Evolutionary conservation across 2,329 filamentous ascomycete species (phyloP).

Genomic region (Intubia oerlemansii): DNA sequence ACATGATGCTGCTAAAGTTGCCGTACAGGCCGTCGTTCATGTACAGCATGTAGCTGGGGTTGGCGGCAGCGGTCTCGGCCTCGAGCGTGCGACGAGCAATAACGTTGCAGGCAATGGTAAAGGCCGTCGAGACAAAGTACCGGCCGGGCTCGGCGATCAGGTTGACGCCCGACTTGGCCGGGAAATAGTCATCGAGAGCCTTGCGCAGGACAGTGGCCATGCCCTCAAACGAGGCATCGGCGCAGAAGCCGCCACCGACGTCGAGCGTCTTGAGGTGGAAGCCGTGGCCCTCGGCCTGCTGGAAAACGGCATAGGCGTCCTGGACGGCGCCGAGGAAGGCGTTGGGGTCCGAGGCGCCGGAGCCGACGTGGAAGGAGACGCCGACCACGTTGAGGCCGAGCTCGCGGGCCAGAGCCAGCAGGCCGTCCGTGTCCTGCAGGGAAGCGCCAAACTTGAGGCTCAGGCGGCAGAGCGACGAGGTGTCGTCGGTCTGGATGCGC

Average conservation of each 20-base stretch:
- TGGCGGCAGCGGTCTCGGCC: slow-evolving; percentile 34
- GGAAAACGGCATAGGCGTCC: slow-evolving; percentile 76
- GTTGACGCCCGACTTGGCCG: slow-evolving; percentile 44
- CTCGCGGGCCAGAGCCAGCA: slow-evolving; percentile 61
- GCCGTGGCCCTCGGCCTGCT: slow-evolving; percentile 57
- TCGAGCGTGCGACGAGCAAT: slow-evolving; percentile 83
- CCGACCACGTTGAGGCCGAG: slow-evolving; percentile 81
- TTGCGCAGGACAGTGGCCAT: slow-evolving; percentile 66
- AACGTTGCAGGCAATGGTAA: slow-evolving; percentile 86
- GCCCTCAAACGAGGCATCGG: slow-evolving; percentile 63
- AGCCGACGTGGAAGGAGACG: slow-evolving; percentile 95
- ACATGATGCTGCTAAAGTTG: slow-evolving; percentile 98
- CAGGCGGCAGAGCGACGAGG: slow-evolving; percentile 77
- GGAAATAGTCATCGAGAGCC: slow-evolving; percentile 77
- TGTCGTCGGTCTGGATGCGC: slow-evolving; percentile 91
- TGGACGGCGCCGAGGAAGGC: slow-evolving; percentile 81
- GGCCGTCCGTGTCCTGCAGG: slow-evolving; percentile 55
- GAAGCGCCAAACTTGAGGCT: slow-evolving; percentile 96
- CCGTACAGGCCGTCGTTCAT: slow-evolving; percentile 95
- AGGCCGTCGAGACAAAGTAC: slow-evolving; percentile 85
- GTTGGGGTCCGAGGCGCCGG: slow-evolving; percentile 79
- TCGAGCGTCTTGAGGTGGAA: slow-evolving; percentile 75
- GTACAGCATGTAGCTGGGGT: slow-evolving; percentile 84
- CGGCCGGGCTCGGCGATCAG: slow-evolving; percentile 93
- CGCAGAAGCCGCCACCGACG: slow-evolving; percentile 81